These are phyloP conservation scores for Candolleomyces eurysporus DNA, from an alignment of 768 basidiomycete genomes.

Conservation along the genomic window DNA sequence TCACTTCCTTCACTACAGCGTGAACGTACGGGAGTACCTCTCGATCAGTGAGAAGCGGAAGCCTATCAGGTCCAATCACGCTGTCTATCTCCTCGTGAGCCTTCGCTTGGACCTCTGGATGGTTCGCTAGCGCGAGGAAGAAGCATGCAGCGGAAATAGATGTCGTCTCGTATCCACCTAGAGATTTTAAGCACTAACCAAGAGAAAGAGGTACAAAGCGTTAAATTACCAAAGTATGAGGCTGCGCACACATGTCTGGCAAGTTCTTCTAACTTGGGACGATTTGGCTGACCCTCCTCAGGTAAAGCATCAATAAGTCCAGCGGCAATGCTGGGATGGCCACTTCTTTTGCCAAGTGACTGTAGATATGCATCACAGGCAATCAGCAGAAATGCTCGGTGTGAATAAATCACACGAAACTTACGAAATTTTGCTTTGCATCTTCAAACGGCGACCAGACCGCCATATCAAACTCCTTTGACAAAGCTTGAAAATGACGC, in stretches of 20 bases:
- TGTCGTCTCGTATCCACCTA: background rate
- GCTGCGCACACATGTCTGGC: slow-evolving; percentile 5
- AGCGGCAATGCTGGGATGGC: background rate
- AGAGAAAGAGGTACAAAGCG: too few species aligned
- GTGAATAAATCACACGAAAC: background rate
- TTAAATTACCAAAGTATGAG: background rate
- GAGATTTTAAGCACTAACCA: too few species aligned
- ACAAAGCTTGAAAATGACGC: slow-evolving; percentile 8
- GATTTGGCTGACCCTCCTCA: background rate
- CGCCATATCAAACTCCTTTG: background rate
- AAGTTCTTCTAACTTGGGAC: background rate
- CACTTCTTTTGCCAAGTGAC: background rate
- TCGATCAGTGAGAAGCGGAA: slow-evolving; percentile 30
- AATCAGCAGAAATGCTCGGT: background rate
- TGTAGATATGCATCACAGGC: background rate
- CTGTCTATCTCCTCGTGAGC: slow-evolving; percentile 40
- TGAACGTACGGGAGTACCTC: slow-evolving; percentile 33
- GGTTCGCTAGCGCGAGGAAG: background rate
- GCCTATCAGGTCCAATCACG: slow-evolving; percentile 32
- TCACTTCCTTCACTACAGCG: slow-evolving; percentile 30
- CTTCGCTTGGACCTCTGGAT: slow-evolving; percentile 3
- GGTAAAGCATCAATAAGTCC: background rate
- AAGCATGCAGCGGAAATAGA: background rate
- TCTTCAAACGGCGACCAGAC: background rate
- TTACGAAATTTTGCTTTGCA: slow-evolving; percentile 3